Percentiles rank a stretch among this genome's conserved stretches.
These are phyloP conservation scores for Scheffersomyces ergatensis DNA, from an alignment of 805 yeast genomes.

Conservation along the genomic window DNA sequence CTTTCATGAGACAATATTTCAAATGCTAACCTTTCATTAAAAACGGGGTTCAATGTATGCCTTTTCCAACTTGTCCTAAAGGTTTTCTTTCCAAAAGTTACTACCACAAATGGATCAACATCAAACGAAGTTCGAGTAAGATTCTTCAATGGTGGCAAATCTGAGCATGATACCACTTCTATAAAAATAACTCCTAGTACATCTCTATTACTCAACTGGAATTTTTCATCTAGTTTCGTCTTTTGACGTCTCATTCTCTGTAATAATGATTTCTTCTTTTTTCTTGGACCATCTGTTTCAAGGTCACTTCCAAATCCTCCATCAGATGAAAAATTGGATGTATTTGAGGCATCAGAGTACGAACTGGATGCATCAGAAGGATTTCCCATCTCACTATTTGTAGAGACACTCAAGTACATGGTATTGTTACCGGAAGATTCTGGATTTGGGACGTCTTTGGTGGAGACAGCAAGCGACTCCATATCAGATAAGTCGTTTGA, in stretches of 20 bases:
- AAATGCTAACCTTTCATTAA: conserved; percentile 76
- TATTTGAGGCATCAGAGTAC: conserved; percentile 18
- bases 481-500: conserved; percentile 27
- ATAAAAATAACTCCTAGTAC: conserved; percentile 71
- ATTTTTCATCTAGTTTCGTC: conserved; percentile 13
- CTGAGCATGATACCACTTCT: conserved; percentile 71
- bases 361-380: conserved; percentile 15
- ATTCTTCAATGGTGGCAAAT: conserved; percentile 74
- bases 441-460: background rate
- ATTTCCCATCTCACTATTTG: background rate
- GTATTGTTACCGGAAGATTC: background rate
- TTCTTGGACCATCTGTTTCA: background rate
- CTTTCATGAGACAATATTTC: conserved; percentile 69
- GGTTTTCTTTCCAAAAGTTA: conserved; percentile 84
- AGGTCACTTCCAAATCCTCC: conserved; percentile 7
- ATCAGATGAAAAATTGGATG: conserved; percentile 6
- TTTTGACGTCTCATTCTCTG: background rate
- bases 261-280: conserved; percentile 1
- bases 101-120: conserved; percentile 95
- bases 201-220: conserved; percentile 36
- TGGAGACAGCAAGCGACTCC: conserved; percentile 16
- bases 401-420: background rate
- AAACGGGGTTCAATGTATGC: conserved; percentile 80
- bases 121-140: conserved; percentile 77
- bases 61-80: conserved; percentile 82